Evolutionary conservation across 176 grass and related monocot species (phyloP).

Genomic region (Cenchrus purpureus): DNA sequence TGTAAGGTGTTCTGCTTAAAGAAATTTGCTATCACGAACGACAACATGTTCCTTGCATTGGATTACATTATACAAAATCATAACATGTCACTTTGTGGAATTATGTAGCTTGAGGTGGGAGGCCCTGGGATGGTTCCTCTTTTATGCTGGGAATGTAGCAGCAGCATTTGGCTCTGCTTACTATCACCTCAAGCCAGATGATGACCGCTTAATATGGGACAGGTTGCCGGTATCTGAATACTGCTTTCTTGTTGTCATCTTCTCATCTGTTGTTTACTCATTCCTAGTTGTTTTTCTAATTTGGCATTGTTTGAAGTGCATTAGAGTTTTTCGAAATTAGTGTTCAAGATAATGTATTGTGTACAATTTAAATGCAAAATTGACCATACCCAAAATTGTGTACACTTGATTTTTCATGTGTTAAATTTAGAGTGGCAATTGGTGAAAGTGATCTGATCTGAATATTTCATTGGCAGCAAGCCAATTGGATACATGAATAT

Average conservation of each 20-base stretch:
- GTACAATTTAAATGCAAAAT: slow-evolving; percentile 7
- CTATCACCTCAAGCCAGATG: slow-evolving; percentile 97
- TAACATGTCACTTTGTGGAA: slow-evolving; percentile 10
- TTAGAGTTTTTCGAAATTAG: background rate
- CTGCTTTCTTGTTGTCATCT: slow-evolving; percentile 39
- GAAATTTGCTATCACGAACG: background rate
- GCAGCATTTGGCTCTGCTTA: slow-evolving; percentile 97
- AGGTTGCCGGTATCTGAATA: slow-evolving; percentile 92
- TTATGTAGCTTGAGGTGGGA: slow-evolving; percentile 86
- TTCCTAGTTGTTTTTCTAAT: background rate
- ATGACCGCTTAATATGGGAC: slow-evolving; percentile 94
- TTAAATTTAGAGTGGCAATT: background rate
- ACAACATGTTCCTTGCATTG: background rate
- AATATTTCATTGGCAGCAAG: slow-evolving; percentile 23
- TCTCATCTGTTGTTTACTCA: slow-evolving; percentile 22
- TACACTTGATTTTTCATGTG: background rate
- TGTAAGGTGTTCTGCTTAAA: background rate
- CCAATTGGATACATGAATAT: background rate
- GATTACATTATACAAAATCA: slow-evolving; percentile 8
- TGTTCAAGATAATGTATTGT: slow-evolving; percentile 1
- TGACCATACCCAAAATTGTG: background rate
- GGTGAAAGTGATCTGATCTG: background rate
- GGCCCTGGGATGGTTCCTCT: slow-evolving; percentile 79
- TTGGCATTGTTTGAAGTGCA: slow-evolving; percentile 4
- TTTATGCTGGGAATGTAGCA: slow-evolving; percentile 72